phyloP scores from a whole-genome alignment of 179 eudicot genomes.

The Silene noctiflora region DNA sequence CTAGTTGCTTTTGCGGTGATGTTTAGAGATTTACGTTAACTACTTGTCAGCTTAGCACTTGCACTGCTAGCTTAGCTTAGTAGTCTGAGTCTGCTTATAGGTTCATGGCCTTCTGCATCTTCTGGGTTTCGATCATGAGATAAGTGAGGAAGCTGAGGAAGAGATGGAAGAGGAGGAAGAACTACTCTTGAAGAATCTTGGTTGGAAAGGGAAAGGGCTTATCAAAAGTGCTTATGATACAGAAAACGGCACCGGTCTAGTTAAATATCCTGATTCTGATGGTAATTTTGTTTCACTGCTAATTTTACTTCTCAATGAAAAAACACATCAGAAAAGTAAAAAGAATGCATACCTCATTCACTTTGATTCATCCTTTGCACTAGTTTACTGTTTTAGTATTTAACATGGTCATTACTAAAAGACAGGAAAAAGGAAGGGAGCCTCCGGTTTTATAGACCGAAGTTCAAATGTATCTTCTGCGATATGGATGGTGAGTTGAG shows the following conservation, averaged over 20 bases:
- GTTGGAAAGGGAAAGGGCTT: conserved; percentile 89
- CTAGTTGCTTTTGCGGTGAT: background rate
- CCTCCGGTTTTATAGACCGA: conserved; percentile 81
- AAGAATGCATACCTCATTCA: conserved; percentile 20
- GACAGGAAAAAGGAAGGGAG: conserved; percentile 97
- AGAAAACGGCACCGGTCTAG: conserved; percentile 38
- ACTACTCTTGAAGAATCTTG: conserved; percentile 58
- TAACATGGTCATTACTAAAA: conserved; percentile 54
- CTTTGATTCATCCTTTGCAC: conserved; percentile 29
- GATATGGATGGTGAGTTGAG: conserved; percentile 86
- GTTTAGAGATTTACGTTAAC: background rate
- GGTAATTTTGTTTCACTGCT: conserved; percentile 45
- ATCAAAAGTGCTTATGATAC: conserved; percentile 66
- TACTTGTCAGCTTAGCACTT: background rate
- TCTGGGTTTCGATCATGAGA: conserved; percentile 90
- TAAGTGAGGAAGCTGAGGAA: conserved; percentile 83
- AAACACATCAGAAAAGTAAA: conserved; percentile 2
- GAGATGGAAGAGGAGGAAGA: conserved; percentile 90
- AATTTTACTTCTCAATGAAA: background rate
- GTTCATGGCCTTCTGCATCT: conserved; percentile 93
- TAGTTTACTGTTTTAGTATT: conserved; percentile 43
- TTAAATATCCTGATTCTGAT: conserved; percentile 38
- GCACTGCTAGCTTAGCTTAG: background rate
- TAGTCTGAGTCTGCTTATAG: conserved; percentile 30
- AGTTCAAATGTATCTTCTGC: conserved; percentile 82